Conservation (phyloP, 257 asterid species). For the Solanum bukasovii region DNA sequence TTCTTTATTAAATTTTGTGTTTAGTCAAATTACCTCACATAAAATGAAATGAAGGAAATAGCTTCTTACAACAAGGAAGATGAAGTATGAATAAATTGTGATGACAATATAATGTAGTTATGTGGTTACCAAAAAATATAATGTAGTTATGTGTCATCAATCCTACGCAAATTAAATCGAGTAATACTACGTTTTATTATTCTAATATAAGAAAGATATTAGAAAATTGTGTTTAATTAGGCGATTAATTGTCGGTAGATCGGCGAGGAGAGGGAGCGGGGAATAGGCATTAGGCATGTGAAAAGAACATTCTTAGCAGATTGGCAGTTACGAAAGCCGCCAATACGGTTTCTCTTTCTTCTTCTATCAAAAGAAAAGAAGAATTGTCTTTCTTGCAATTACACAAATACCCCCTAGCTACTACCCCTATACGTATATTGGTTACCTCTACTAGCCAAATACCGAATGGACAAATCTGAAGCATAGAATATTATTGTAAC, state of each 20-base stretch:
- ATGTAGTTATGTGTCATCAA: too few species aligned
- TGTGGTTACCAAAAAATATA: too few species aligned
- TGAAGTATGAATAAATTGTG: background rate
- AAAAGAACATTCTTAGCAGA: constrained; percentile 22
- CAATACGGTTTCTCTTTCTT: constrained; percentile 4
- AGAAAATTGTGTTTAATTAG: background rate
- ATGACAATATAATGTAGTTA: too few species aligned
- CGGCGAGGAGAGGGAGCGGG: background rate
- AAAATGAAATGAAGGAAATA: too few species aligned
- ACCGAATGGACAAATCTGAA: constrained; percentile 11
- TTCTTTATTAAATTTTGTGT: too few species aligned
- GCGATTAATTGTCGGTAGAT: background rate
- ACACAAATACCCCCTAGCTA: background rate
- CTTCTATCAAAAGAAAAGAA: background rate
- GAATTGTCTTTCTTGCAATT: background rate
- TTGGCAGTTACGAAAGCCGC: constrained; percentile 19
- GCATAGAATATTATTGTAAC: constrained; percentile 14
- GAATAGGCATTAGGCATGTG: constrained; percentile 15
- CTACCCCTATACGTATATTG: background rate
- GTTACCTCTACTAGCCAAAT: constrained; percentile 5
- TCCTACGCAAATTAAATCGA: background rate
- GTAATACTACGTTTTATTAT: background rate
- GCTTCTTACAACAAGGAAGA: too few species aligned
- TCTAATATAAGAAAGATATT: background rate
- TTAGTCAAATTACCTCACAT: too few species aligned